A percentile compares a stretch with the other conserved stretches of the same genome.
Evolutionary conservation across 1,284 basidiomycete genomes (phyloP).

Genomic region (Malassezia equina): DNA sequence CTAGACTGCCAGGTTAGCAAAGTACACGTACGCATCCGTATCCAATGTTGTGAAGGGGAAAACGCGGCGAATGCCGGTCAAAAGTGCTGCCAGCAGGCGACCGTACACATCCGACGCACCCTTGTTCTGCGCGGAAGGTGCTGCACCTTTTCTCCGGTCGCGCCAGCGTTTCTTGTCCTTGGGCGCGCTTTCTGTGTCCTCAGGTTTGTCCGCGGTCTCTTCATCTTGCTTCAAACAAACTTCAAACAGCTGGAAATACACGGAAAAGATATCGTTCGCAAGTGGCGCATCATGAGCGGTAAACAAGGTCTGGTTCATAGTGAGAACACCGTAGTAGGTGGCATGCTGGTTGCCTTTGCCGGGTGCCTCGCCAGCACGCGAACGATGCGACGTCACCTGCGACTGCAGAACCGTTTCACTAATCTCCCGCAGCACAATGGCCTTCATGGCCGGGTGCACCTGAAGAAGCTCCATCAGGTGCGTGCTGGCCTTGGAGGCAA

Average conservation of each 20-base stretch:
- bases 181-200: slow-evolving; percentile 21
- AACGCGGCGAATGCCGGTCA: slow-evolving; percentile 90
- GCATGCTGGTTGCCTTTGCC: slow-evolving; percentile 54
- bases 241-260: slow-evolving; percentile 92
- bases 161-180: slow-evolving; percentile 47
- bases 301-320: slow-evolving; percentile 84
- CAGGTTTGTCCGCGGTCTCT: slow-evolving; percentile 21
- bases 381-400: slow-evolving; percentile 19
- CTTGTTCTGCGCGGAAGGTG: slow-evolving; percentile 22
- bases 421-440: slow-evolving; percentile 76
- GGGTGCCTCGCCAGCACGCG: not conserved
- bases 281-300: slow-evolving; percentile 59
- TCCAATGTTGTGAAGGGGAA: slow-evolving; percentile 75
- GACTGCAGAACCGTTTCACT: slow-evolving; percentile 64
- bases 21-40: slow-evolving; percentile 50
- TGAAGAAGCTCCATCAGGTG: slow-evolving; percentile 81
- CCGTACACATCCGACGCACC: slow-evolving; percentile 56
- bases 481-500: slow-evolving; percentile 82
- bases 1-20: slow-evolving; percentile 53
- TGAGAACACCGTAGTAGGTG: slow-evolving; percentile 82
- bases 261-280: slow-evolving; percentile 70
- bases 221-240: slow-evolving; percentile 51
- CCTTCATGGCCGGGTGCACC: slow-evolving; percentile 86
- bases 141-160: slow-evolving; percentile 42
- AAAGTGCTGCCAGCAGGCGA: slow-evolving; percentile 75